These are phyloP conservation scores for Dissophora globulifera DNA, from an alignment of 192 early-diverging fungal species.

Conservation along the genomic window DNA sequence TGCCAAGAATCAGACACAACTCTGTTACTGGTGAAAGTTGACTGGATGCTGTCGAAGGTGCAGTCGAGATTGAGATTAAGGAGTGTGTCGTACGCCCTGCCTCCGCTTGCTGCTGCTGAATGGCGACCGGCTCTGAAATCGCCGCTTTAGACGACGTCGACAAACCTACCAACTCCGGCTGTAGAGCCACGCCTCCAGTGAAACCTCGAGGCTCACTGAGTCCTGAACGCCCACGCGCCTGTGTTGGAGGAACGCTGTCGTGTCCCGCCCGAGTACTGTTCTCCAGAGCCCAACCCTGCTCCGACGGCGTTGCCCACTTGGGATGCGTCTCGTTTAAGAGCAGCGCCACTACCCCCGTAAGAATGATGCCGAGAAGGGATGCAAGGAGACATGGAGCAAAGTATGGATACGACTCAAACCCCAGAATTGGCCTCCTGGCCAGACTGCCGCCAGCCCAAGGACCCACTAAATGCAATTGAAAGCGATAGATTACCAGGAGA, in stretches of 20 bases:
- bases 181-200: neutral
- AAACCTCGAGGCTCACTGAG: too few relatives aligned
- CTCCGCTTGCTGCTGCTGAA: too few relatives aligned
- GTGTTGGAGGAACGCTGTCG: too few relatives aligned
- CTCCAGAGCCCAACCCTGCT: too few relatives aligned
- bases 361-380: conserved; percentile 2
- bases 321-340: conserved; percentile 24
- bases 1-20: conserved; percentile 17
- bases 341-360: conserved; percentile 14
- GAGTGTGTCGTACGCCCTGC: too few relatives aligned
- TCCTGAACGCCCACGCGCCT: too few relatives aligned
- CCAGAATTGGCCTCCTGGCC: conserved; percentile 10
- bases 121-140: too few relatives aligned
- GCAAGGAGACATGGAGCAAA: conserved; percentile 30
- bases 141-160: too few relatives aligned
- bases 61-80: too few relatives aligned
- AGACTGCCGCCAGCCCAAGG: conserved; percentile 22
- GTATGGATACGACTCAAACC: conserved; percentile 19
- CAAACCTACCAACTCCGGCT: too few relatives aligned
- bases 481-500: neutral
- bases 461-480: conserved; percentile 11
- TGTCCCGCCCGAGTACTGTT: too few relatives aligned
- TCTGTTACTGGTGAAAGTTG: conserved; percentile 6
- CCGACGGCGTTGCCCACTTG: conserved; percentile 18
- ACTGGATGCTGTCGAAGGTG: too few relatives aligned